A percentile compares a stretch with the other conserved stretches of the same genome.
These are phyloP conservation scores for Trichosporon coremiiforme DNA, from an alignment of 1,284 basidiomycete genomes.

Conservation along the genomic window DNA sequence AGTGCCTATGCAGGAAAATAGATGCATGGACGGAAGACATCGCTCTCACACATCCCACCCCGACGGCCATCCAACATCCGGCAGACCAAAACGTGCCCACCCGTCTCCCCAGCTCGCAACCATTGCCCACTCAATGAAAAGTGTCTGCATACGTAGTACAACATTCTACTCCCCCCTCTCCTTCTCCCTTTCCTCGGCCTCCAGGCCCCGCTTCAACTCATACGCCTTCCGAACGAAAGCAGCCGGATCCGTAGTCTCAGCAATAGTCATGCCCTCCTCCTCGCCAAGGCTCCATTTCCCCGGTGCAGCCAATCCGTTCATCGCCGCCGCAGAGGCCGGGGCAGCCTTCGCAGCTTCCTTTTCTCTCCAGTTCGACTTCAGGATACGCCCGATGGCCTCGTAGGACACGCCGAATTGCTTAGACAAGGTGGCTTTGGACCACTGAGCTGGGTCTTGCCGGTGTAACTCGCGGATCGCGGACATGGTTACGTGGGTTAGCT, in stretches of 20 bases:
- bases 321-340: constrained; percentile 48
- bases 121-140: neutral
- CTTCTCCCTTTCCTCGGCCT: neutral
- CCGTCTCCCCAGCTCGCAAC: neutral
- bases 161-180: neutral
- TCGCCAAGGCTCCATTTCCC: constrained; percentile 62
- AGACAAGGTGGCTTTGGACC: constrained; percentile 71
- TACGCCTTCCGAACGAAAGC: constrained; percentile 40
- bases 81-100: no score
- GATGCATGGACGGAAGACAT: no score
- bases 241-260: constrained; percentile 31
- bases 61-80: no score
- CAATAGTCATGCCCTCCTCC: constrained; percentile 31
- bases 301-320: constrained; percentile 58
- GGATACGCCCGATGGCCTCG: constrained; percentile 81
- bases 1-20: no score
- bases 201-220: constrained; percentile 20
- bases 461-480: constrained; percentile 76
- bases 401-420: constrained; percentile 78
- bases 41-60: no score
- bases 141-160: neutral
- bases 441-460: constrained; percentile 67
- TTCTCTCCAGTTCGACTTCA: constrained; percentile 47
- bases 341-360: constrained; percentile 62
- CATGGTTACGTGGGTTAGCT: constrained; percentile 86